Evolutionary conservation across 257 asterid species (phyloP).

Genomic region (Solanum gracilifrons): DNA sequence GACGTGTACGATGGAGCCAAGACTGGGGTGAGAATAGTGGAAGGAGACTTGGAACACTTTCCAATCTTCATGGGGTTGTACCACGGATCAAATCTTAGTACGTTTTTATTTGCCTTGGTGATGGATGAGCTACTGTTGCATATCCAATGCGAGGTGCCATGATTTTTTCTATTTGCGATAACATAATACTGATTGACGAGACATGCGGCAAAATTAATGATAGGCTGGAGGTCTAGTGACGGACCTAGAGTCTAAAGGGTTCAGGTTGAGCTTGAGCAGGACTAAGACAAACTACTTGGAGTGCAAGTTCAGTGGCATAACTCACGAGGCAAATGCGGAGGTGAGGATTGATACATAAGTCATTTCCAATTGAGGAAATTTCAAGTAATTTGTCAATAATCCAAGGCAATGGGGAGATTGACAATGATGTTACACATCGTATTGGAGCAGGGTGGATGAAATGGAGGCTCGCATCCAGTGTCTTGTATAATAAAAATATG

Average conservation of each 20-base stretch:
- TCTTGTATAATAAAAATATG: neutral
- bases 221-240: neutral
- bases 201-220: neutral
- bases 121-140: neutral
- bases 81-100: neutral
- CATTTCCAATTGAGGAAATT: neutral
- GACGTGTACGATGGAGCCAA: neutral
- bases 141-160: neutral
- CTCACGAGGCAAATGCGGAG: neutral
- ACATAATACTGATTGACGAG: neutral
- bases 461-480: neutral
- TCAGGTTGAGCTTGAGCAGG: neutral
- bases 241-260: neutral
- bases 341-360: neutral
- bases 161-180: neutral
- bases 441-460: neutral
- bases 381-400: neutral
- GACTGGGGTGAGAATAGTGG: neutral
- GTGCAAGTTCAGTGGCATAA: neutral
- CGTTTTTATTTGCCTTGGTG: neutral
- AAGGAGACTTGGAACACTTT: neutral
- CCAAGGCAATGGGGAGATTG: neutral
- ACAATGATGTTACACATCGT: neutral
- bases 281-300: neutral
- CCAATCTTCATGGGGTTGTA: neutral